A percentile compares a stretch with the other conserved stretches of the same genome.
Evolutionary conservation across 768 basidiomycete genomes (phyloP).

Genomic region (Termitomyces sp.): DNA sequence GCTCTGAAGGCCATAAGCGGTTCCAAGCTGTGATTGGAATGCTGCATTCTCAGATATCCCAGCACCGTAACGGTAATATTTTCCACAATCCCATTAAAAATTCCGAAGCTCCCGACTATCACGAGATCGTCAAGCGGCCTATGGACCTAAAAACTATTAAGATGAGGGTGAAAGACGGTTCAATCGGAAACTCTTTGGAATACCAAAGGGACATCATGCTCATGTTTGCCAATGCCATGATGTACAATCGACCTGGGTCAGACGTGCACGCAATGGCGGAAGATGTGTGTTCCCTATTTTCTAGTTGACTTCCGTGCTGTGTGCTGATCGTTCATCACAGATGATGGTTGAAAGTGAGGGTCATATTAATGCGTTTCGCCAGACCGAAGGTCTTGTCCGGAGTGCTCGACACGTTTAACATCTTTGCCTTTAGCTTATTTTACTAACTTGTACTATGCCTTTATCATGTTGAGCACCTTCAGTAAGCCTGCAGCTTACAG

Average conservation of each 20-base stretch:
- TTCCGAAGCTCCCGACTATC: conserved; percentile 87
- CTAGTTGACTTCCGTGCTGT: neutral
- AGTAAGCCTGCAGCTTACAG: too few species aligned
- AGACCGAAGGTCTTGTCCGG: conserved; percentile 68
- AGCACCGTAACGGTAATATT: conserved; percentile 84
- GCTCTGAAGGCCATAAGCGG: conserved; percentile 53
- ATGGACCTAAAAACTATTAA: conserved; percentile 96
- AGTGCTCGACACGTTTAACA: conserved; percentile 29
- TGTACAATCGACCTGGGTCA: conserved; percentile 87
- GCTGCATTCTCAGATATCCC: conserved; percentile 77
- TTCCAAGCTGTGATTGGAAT: conserved; percentile 81
- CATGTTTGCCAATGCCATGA: conserved; percentile 97
- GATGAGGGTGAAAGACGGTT: conserved; percentile 75
- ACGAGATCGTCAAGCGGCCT: conserved; percentile 88
- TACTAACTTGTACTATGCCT: neutral
- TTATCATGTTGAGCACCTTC: neutral
- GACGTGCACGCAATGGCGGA: conserved; percentile 90
- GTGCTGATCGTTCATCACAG: conserved; percentile 25
- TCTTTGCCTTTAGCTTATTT: neutral
- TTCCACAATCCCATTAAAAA: conserved; percentile 89
- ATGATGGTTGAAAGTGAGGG: conserved; percentile 75
- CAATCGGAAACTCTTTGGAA: conserved; percentile 76
- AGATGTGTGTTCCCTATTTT: conserved; percentile 54
- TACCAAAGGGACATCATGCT: conserved; percentile 87
- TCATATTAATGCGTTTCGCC: conserved; percentile 63